phyloP scores from a whole-genome alignment of 2,329 filamentous ascomycete genomes.

The Colletotrichum sp. region DNA sequence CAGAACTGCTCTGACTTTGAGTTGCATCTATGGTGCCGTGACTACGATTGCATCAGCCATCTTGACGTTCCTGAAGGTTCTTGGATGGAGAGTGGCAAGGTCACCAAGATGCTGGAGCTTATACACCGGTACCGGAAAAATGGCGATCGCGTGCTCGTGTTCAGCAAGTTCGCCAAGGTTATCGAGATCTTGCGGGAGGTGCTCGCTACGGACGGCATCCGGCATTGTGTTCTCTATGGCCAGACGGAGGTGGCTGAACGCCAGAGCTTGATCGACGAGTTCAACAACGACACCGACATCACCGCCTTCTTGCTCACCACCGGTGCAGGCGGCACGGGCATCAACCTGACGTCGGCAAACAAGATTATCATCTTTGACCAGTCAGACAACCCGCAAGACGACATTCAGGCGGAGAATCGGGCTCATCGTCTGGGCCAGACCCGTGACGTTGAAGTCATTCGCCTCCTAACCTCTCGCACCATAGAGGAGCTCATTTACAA shows the following conservation, averaged over 20 bases:
- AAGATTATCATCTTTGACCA: conserved; percentile 98
- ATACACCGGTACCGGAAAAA: conserved; percentile 75
- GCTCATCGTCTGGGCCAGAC: conserved; percentile 95
- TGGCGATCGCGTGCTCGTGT: conserved; percentile 87
- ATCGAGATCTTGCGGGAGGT: conserved; percentile 90
- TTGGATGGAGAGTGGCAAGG: conserved; percentile 77
- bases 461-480: conserved; percentile 79
- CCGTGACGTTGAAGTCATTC: conserved; percentile 86
- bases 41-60: conserved; percentile 58
- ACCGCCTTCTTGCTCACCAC: conserved; percentile 93
- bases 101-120: conserved; percentile 79
- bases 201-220: conserved; percentile 73
- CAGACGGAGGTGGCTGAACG: conserved; percentile 81
- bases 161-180: conserved; percentile 91
- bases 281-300: conserved; percentile 76
- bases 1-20: conserved; percentile 67
- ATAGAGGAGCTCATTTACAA: conserved; percentile 95
- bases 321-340: conserved; percentile 93
- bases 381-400: conserved; percentile 97
- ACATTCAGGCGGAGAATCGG: conserved; percentile 97
- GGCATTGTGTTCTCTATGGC: conserved; percentile 87
- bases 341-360: conserved; percentile 94
- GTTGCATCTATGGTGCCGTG: conserved; percentile 69
- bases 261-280: conserved; percentile 87
- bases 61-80: conserved; percentile 60